Percentiles rank a stretch among this genome's conserved stretches.
phyloP scores from a whole-genome alignment of 2,329 filamentous ascomycete species.

The Epichloe gansuensis region DNA sequence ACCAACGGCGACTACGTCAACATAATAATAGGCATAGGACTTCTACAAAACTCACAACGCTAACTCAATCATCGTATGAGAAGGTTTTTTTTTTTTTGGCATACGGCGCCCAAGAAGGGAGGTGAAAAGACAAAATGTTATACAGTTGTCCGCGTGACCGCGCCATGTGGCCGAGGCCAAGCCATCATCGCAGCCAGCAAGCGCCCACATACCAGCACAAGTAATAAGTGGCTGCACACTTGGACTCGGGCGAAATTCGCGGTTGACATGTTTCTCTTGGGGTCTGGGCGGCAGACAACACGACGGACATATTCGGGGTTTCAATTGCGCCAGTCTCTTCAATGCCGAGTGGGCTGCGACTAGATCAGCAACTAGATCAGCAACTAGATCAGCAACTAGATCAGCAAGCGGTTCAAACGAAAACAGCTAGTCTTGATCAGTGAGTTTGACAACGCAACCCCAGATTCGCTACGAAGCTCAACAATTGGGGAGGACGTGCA shows the following conservation, averaged over 20 bases:
- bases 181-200: neutral
- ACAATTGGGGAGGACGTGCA: too few species aligned
- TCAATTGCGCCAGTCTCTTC: neutral
- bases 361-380: neutral
- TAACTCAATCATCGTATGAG: neutral
- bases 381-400: neutral
- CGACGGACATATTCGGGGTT: neutral
- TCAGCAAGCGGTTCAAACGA: neutral
- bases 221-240: neutral
- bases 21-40: too few species aligned
- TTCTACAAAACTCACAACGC: neutral
- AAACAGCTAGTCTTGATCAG: neutral
- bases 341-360: neutral
- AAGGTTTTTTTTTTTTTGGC: too few species aligned
- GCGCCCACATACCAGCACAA: neutral
- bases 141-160: neutral
- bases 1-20: too few species aligned
- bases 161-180: neutral
- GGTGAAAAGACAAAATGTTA: too few species aligned
- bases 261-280: neutral
- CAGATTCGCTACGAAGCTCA: too few species aligned
- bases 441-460: neutral
- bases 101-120: too few species aligned
- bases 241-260: neutral
- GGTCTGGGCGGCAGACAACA: too few species aligned